Conservation (phyloP, 1,284 basidiomycete genomes). For the Boletus sp. region DNA sequence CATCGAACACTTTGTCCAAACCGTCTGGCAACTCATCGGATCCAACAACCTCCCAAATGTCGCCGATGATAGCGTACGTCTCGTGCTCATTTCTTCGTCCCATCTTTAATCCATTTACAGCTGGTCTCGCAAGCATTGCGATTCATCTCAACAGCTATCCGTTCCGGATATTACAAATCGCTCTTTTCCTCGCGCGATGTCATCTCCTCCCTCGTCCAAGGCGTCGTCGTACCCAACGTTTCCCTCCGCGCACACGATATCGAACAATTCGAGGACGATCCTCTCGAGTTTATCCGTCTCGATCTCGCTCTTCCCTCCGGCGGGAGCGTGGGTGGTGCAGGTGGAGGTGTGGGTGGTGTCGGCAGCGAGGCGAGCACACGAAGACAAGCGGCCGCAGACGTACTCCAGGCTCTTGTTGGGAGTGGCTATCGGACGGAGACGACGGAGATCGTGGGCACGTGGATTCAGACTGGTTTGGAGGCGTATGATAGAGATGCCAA, state of each 20-base stretch:
- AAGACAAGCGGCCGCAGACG: conserved; percentile 91
- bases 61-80: conserved; percentile 78
- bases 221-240: conserved; percentile 95
- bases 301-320: conserved; percentile 80
- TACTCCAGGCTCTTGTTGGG: conserved; percentile 82
- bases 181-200: conserved; percentile 78
- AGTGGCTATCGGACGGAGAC: conserved; percentile 84
- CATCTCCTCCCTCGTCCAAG: conserved; percentile 83
- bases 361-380: conserved; percentile 57
- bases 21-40: conserved; percentile 90
- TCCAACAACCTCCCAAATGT: conserved; percentile 70
- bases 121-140: conserved; percentile 92
- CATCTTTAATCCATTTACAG: conserved; percentile 41
- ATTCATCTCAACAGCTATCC: conserved; percentile 93
- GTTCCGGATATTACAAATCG: conserved; percentile 75
- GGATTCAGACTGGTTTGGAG: conserved; percentile 77
- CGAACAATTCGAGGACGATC: conserved; percentile 98
- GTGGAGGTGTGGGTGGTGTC: conserved; percentile 49
- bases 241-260: conserved; percentile 86
- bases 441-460: conserved; percentile 83
- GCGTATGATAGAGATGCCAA: conserved; percentile 62
- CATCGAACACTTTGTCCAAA: conserved; percentile 83
- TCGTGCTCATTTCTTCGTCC: neutral
- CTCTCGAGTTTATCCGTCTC: conserved; percentile 91
- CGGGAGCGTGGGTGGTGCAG: conserved; percentile 49